Evolutionary conservation across 176 grass and related monocot genomes (phyloP), one percentile per base, ranked within the genome.

Genomic region (Carex pumila): DNA sequence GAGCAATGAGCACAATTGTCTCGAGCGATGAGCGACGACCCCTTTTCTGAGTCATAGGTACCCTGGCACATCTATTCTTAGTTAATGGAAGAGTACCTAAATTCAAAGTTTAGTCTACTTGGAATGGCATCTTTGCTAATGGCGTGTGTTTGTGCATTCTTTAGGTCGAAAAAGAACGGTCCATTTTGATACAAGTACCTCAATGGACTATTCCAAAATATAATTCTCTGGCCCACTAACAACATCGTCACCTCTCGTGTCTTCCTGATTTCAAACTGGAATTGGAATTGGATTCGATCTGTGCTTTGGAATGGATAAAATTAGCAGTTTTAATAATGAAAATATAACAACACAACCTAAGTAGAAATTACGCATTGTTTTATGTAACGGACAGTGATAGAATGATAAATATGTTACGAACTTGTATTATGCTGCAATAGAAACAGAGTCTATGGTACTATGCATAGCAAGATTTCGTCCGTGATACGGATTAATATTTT

Each of bases 51-150:
- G 34, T 72, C 69, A 49, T 25, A 47, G 17, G 41, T 49, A 72
- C 14, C 17, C 7, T 72, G 69, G 49, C n/a, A 5, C 22, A 72
- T 9, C 41, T 30, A 71, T 71, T 39, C 41, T n/a, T 45, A 10
- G 47, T 73, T 73, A 73, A 73, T 73, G 70, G n/a, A n/a, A 10
- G 19, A 1, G 18, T 22, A 8, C 8, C 4, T 39, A 39, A 4
- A 52, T 73, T 73, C 43, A 73, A 19, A 7, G 18, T 19, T 60
- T 60, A 5, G 17, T 60, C 57, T n/a, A 60, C n/a, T 60, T 75
- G 47, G 71, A 54, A 75, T 75, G 71, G 21, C 22, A 54, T 75
- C 22, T 75, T 75, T 75, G 19, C 71, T 75, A 75, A 75, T 75
- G 47, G 71, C 30, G 71, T 19, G 19, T 52, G 45, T 53, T 50